Evolutionary conservation across 1,284 basidiomycete species (phyloP), one percentile per base, ranked within the genome.

Genomic region (Puccinia horiana): DNA sequence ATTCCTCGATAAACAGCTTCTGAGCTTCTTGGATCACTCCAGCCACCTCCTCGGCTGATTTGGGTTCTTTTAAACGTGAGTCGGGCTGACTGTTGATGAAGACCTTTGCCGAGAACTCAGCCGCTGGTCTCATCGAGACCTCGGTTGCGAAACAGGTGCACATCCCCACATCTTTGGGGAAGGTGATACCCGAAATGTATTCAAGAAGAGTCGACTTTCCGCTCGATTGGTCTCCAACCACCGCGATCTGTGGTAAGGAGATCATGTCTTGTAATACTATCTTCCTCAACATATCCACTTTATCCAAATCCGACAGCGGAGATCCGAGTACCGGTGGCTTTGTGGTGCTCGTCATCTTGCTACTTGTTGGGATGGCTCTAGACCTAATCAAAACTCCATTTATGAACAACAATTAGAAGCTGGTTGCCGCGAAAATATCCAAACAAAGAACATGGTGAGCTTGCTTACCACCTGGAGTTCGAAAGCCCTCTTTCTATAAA

Each of bases 91-190:
- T 40, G 40, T 69, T 69, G 40, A 69, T 69, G 40, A 42, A 47
- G 6, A 69, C 40, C 20, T 47, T 69, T 18, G 65, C 29, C 1
- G 65, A 42, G 32, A 69, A 69, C 65, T 42, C 40, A 47, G 37
- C 11, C 20, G 65, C n/a, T 86, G 98, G 94, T 83, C 99, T 92
- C 77, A 99, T 92, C 0, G 97, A 99, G 81, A 99, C 91, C 87
- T 99, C 96, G 85, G 99, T 98, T 0, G 96, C 96, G 73, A 97
- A 92, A 1, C 96, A 93, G 0, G 96, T 99, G 63, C 98, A 96
- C 96, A 99, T 99, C 88, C 98, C 99, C 88, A 95, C 93, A 81
- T 97, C 96, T 88, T 99, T 99, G 56, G 96, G 97, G 87, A 99
- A 99, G 87, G 98, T 95, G 84, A 98, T 94, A 0, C 96, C 96